phyloP scores from a whole-genome alignment of 768 basidiomycete genomes.

The Kwoniella sp. region DNA sequence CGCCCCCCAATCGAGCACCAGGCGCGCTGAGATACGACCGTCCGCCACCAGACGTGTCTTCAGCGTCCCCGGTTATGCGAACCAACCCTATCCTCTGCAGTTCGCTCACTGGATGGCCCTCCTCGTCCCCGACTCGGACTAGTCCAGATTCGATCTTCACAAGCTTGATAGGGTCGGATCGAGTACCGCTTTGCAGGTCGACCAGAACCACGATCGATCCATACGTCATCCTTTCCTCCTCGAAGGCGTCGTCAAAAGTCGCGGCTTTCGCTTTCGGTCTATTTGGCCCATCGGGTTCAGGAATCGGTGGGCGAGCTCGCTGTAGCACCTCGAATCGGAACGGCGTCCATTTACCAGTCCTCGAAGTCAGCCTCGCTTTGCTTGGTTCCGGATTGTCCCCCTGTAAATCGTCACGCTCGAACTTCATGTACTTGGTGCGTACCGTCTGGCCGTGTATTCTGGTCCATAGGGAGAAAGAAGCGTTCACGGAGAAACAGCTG shows the following conservation, averaged over 20 bases:
- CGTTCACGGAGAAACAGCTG: conserved; percentile 84
- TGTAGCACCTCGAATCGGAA: conserved; percentile 87
- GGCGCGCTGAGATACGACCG: conserved; percentile 84
- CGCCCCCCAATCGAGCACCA: conserved; percentile 58
- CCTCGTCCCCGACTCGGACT: conserved; percentile 64
- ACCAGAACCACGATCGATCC: conserved; percentile 82
- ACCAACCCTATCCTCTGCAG: conserved; percentile 89
- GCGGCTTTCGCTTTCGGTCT: background rate
- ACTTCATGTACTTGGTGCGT: conserved; percentile 94
- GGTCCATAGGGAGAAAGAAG: conserved; percentile 88
- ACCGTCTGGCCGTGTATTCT: conserved; percentile 96
- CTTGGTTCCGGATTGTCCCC: conserved; percentile 50
- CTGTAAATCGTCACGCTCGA: conserved; percentile 67
- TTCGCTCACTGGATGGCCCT: conserved; percentile 81
- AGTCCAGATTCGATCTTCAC: conserved; percentile 89
- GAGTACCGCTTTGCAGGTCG: conserved; percentile 77
- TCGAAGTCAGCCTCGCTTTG: conserved; percentile 52
- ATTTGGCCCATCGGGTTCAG: background rate
- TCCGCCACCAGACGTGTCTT: background rate
- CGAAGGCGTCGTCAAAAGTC: background rate
- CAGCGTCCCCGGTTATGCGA: conserved; percentile 68
- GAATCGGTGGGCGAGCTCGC: conserved; percentile 53
- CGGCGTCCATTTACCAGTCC: conserved; percentile 86
- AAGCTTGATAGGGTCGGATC: conserved; percentile 77
- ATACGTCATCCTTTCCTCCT: conserved; percentile 60